A percentile compares a stretch with the other conserved stretches of the same genome.
phyloP scores from a whole-genome alignment of 306 rosid genomes.

The Begonia loranthoides region DNA sequence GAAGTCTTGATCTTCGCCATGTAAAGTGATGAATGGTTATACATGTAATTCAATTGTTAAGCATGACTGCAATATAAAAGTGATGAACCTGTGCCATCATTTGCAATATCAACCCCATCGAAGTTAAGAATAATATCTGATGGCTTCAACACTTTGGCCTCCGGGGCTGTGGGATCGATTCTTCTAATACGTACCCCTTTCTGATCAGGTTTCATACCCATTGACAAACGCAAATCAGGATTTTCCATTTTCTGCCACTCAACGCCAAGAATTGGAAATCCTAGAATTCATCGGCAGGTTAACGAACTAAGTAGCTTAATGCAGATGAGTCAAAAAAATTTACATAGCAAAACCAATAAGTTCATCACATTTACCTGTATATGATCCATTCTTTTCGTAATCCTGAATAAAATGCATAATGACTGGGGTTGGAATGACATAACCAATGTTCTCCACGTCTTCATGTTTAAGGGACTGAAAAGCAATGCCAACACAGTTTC shows the following conservation, averaged over 20 bases:
- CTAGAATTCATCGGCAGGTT: slow-evolving; percentile 23
- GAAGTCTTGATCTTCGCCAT: too few relatives aligned
- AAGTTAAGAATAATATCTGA: slow-evolving; percentile 91
- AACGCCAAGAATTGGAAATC: slow-evolving; percentile 88
- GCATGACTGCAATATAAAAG: too few relatives aligned
- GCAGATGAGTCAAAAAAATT: not conserved
- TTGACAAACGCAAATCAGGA: slow-evolving; percentile 72
- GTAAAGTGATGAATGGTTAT: too few relatives aligned
- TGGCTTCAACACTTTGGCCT: slow-evolving; percentile 68
- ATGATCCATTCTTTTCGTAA: slow-evolving; percentile 76
- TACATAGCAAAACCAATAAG: not conserved
- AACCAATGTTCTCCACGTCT: slow-evolving; percentile 86
- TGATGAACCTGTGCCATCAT: slow-evolving; percentile 80
- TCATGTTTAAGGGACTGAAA: slow-evolving; percentile 96
- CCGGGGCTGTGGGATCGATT: slow-evolving; percentile 88
- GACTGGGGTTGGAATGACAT: slow-evolving; percentile 97
- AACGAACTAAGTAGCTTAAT: slow-evolving; percentile 1
- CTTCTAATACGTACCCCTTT: slow-evolving; percentile 95
- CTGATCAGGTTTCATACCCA: slow-evolving; percentile 77
- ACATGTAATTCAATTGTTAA: too few relatives aligned
- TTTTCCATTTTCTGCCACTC: slow-evolving; percentile 99
- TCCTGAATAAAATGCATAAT: slow-evolving; percentile 84
- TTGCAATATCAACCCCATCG: slow-evolving; percentile 84
- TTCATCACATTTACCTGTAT: slow-evolving; percentile 44
- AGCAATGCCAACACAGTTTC: slow-evolving; percentile 94